Percentiles rank a stretch among this genome's conserved stretches.
phyloP scores from a whole-genome alignment of 2,329 filamentous ascomycete genomes.

The Elsinoe necatrix region DNA sequence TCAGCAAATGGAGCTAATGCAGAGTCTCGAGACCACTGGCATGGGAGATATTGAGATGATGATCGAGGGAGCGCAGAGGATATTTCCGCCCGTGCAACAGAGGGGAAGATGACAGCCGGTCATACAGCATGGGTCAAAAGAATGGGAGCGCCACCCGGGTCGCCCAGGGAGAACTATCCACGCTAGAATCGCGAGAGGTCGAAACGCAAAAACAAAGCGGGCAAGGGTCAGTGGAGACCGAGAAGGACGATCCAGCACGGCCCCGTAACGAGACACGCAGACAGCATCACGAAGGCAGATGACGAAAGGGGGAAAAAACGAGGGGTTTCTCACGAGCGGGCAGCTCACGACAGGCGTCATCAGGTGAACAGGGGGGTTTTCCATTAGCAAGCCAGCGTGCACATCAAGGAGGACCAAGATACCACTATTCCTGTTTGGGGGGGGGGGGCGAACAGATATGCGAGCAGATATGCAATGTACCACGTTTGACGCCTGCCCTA shows the following conservation, averaged over 20 bases:
- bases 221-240: too few relatives aligned
- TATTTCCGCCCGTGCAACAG: not conserved
- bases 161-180: too few relatives aligned
- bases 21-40: slow-evolving; percentile 30
- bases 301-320: too few relatives aligned
- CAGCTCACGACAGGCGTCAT: not conserved
- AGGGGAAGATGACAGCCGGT: slow-evolving; percentile 17
- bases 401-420: not conserved
- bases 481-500: too few relatives aligned
- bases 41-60: slow-evolving; percentile 33
- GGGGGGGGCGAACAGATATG: too few relatives aligned
- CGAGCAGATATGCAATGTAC: not conserved
- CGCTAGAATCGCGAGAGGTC: too few relatives aligned
- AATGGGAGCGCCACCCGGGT: too few relatives aligned
- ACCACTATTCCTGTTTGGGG: not conserved
- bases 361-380: not conserved
- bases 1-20: slow-evolving; percentile 32
- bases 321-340: too few relatives aligned
- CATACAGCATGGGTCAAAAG: too few relatives aligned
- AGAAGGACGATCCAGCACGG: too few relatives aligned
- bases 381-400: not conserved
- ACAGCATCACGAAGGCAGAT: not conserved
- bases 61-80: slow-evolving; percentile 21
- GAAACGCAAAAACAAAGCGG: too few relatives aligned
- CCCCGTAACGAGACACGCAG: not conserved